These are phyloP conservation scores for Nicotiana rustica DNA, from an alignment of 305 asterid species.

Conservation along the genomic window DNA sequence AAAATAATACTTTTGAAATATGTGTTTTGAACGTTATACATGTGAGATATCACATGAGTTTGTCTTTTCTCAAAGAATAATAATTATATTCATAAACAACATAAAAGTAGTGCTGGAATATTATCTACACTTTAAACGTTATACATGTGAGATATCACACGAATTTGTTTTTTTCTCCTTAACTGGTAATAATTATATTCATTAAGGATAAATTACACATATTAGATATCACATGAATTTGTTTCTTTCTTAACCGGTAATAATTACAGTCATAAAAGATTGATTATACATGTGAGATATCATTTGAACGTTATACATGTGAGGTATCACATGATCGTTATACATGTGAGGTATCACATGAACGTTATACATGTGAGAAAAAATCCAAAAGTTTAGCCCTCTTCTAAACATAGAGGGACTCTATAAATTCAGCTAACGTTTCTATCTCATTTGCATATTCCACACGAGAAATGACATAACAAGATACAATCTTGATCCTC, in stretches of 20 bases:
- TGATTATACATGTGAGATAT: too few relatives aligned
- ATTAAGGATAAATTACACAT: not conserved
- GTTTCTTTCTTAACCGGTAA: not conserved
- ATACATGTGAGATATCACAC: not conserved
- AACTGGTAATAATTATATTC: not conserved
- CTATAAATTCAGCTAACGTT: not conserved
- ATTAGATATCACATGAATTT: not conserved
- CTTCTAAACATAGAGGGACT: not conserved
- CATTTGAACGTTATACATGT: too few relatives aligned
- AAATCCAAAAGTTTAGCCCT: not conserved
- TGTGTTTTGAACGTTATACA: not conserved
- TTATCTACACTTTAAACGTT: not conserved
- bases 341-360: too few relatives aligned
- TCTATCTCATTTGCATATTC: not conserved
- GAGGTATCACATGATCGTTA: too few relatives aligned
- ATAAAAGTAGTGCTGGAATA: not conserved
- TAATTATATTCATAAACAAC: not conserved
- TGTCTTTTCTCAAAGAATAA: not conserved
- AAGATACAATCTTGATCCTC: not conserved
- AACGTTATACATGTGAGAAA: not conserved
- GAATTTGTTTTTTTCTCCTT: not conserved
- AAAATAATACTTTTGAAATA: not conserved
- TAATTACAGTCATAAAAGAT: not conserved
- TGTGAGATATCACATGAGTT: not conserved
- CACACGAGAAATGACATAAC: not conserved